Evolutionary conservation across 306 rosid genomes (phyloP), one percentile per base, ranked within the genome.

Genomic region (Quercus mongolica): DNA sequence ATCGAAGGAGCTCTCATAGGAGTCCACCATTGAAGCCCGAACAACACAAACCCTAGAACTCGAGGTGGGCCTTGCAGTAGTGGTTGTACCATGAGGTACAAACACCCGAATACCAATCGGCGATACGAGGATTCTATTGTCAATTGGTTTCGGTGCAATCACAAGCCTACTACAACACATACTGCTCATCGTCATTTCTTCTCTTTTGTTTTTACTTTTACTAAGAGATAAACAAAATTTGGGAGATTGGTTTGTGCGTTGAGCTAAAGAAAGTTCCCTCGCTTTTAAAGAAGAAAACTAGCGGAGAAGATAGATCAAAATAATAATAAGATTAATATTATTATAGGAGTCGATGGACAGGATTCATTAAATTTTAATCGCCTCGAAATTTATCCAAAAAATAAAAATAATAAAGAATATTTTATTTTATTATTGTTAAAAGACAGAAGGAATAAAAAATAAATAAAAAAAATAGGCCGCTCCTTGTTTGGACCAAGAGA

Each of bases 21-120:
- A 95, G 46, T 91, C 94, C 52, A 93, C 88, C 84, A 76, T 83
- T 11, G 96, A 93, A 77, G 91, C 96, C 41, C 94, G 92, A 67
- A 90, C 65, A 51, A 83, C 78, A 30, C 72, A 74, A 83, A 77
- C 71, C 85, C 86, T 82, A 55, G 59, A 61, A 75, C 61, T 67
- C 3, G 46, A 41, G 14, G 69, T 15, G 41, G 61, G 71, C 81
- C 65, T 82, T 71, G 86, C 28, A 62, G 31, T 69, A 31, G 69
- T 41, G n/a, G 33, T 54, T 65, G n/a, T 26, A 59, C 78, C 79
- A 51, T 57, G 73, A 54, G 78, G 76, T 21, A 81, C 73, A 61
- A 72, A 30, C 25, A 71, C 35, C 71, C 68, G 74, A 3, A 21
- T 28, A 15, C 78, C 78, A 35, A 58, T 46, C 25, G 77, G 69